A percentile compares a stretch with the other conserved stretches of the same genome.
Conservation (phyloP, 805 yeast species). For the Yamadazyma paraphyllophila region DNA sequence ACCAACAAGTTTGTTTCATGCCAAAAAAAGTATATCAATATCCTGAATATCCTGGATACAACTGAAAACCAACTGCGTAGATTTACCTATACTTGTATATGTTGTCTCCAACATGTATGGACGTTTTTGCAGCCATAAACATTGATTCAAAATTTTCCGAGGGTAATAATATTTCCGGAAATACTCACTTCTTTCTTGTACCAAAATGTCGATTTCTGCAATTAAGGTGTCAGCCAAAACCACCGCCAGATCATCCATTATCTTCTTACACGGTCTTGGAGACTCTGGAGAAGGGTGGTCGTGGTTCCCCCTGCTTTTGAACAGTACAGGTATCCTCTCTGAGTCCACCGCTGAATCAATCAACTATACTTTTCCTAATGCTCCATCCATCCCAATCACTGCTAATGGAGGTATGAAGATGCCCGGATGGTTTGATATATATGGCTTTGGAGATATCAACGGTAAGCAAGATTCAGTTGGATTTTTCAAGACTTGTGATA, state of each 20-base stretch:
- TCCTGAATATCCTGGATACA: no score
- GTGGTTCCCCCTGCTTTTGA: constrained; percentile 68
- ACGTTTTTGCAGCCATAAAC: no score
- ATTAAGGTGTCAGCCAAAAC: constrained; percentile 27
- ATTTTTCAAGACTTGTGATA: constrained; percentile 47
- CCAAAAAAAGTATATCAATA: no score
- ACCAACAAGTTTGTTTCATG: no score
- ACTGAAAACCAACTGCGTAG: no score
- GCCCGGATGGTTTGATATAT: constrained; percentile 89
- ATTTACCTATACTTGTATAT: no score
- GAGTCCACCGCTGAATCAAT: constrained; percentile 41
- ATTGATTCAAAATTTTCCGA: no score
- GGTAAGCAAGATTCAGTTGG: constrained; percentile 54
- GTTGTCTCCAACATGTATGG: no score
- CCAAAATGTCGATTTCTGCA: constrained; percentile 17
- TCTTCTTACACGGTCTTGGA: constrained; percentile 87
- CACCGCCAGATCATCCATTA: constrained; percentile 47
- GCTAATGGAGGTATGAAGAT: constrained; percentile 61
- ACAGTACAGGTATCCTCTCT: constrained; percentile 37
- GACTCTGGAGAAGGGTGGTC: constrained; percentile 90
- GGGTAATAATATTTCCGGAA: no score
- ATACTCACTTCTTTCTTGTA: no score
- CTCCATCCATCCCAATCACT: constrained; percentile 72
- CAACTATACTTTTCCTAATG: constrained; percentile 87
- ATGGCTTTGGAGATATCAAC: constrained; percentile 47